These are phyloP conservation scores for Boletellus dicymbophilus DNA, from an alignment of 1,284 basidiomycete species.

Conservation along the genomic window DNA sequence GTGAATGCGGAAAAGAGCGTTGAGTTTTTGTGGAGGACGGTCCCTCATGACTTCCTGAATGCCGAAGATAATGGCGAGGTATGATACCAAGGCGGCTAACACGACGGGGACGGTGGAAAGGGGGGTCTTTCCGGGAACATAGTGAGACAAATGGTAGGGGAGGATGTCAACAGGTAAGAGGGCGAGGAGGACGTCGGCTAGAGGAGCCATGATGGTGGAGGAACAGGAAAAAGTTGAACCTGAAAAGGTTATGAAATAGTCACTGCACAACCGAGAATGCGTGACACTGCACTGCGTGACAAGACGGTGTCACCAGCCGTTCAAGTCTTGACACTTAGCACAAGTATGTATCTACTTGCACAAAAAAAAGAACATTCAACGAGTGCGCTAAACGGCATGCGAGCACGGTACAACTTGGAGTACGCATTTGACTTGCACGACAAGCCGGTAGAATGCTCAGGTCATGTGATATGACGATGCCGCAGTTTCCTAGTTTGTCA, in stretches of 20 bases:
- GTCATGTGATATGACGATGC: slow-evolving; percentile 34
- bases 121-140: slow-evolving; percentile 75
- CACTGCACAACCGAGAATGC: slow-evolving; percentile 1
- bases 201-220: slow-evolving; percentile 56
- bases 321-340: too few species aligned
- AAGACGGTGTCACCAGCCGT: too few species aligned
- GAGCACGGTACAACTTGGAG: too few species aligned
- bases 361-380: too few species aligned
- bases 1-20: slow-evolving; percentile 88
- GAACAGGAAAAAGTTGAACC: slow-evolving; percentile 15
- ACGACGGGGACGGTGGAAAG: slow-evolving; percentile 82
- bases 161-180: slow-evolving; percentile 54
- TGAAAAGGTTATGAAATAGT: slow-evolving; percentile 9
- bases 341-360: too few species aligned
- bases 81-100: slow-evolving; percentile 68
- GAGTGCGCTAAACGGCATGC: too few species aligned
- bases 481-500: slow-evolving; percentile 26
- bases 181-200: slow-evolving; percentile 71
- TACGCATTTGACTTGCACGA: too few species aligned
- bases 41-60: slow-evolving; percentile 85
- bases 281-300: slow-evolving; percentile 18
- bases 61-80: slow-evolving; percentile 90
- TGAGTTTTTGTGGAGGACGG: slow-evolving; percentile 77
- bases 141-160: slow-evolving; percentile 65
- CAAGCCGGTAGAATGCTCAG: neutral